Conservation (phyloP, 169 alveolate genomes). For the Theileria parva region DNA sequence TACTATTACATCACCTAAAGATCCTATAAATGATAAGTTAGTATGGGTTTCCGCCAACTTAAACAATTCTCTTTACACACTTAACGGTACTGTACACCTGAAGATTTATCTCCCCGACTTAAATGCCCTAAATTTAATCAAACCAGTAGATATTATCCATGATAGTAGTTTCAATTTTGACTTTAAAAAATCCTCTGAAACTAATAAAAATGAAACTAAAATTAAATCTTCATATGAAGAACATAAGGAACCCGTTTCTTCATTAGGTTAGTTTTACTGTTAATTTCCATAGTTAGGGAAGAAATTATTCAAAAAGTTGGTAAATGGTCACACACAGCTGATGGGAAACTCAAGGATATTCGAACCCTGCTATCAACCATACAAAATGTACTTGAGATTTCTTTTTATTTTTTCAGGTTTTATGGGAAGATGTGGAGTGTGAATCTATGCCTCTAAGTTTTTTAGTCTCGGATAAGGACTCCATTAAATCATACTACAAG, state of each 20-base stretch:
- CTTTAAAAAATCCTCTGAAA: neutral
- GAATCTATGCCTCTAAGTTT: slow-evolving; percentile 79
- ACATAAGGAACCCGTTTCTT: neutral
- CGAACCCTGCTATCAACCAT: slow-evolving; percentile 82
- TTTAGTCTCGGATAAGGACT: slow-evolving; percentile 67
- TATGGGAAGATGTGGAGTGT: slow-evolving; percentile 85
- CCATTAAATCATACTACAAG: slow-evolving; percentile 76
- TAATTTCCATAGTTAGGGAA: slow-evolving; percentile 18
- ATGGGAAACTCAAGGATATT: slow-evolving; percentile 77
- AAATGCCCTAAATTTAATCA: neutral
- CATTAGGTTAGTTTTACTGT: neutral
- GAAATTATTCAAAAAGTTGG: slow-evolving; percentile 60
- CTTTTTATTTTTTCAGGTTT: slow-evolving; percentile 22
- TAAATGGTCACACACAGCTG: slow-evolving; percentile 72
- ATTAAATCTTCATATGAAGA: neutral
- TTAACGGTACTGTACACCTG: neutral
- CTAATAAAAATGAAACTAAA: neutral
- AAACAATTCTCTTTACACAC: neutral
- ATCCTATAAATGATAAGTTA: too few species aligned
- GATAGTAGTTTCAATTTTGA: neutral
- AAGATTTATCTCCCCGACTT: neutral
- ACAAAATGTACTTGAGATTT: slow-evolving; percentile 70
- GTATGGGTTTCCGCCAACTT: neutral
- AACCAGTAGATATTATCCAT: neutral
- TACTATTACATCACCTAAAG: too few species aligned